Base-by-base conservation (phyloP, 202 grass and related monocot species). In the Eragrostis tef region DNA sequence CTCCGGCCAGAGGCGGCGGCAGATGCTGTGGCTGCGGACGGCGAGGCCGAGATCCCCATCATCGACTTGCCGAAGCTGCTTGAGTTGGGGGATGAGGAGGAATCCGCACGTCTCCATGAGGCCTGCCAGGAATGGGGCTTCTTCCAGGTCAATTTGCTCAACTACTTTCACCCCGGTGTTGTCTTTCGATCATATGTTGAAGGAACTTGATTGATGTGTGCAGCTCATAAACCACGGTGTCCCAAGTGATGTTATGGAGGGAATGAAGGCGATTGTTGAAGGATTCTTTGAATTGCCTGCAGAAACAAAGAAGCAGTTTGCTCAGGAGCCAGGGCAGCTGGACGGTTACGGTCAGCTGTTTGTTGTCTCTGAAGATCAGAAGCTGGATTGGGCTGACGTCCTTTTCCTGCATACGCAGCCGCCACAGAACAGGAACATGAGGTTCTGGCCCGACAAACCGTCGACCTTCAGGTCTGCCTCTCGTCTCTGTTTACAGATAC, bases 61-160 rank as follows among this genome's bases (percentile, higher is more conserved):
- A n/a, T n/a, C n/a, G n/a, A n/a, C n/a, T n/a, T 88, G 42, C 29
- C 16, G 72, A 60, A 66, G 70, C 71, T 92, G 42, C 44, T 87
- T 48, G 41, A 66, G 46, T 65, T 39, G 56, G 44, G 11, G 0
- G 66, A 39, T 4, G 34, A 39, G 34, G 34, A 73, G 22, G 86
- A 94, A 69, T 84, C 83, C 27, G 53, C 64, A 8, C 74, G 69
- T 21, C 74, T 94, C 47, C 84, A 91, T 73, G 20, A 19, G 16
- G 82, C 90, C 41, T 94, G 93, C 74, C 78, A 88, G 60, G 84
- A 94, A 0, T 90, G 87, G 89, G 93, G 93, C 49, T 94, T 94
- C 73, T 94, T 94, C 62, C 89, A 91, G 86, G 92, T 91, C 34
- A 39, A 5, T 77, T 22, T 45, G 5, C 45, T 73, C 3, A n/a